phyloP scores from a whole-genome alignment of 768 basidiomycete species.

The Cystofilobasidium capitatum region DNA sequence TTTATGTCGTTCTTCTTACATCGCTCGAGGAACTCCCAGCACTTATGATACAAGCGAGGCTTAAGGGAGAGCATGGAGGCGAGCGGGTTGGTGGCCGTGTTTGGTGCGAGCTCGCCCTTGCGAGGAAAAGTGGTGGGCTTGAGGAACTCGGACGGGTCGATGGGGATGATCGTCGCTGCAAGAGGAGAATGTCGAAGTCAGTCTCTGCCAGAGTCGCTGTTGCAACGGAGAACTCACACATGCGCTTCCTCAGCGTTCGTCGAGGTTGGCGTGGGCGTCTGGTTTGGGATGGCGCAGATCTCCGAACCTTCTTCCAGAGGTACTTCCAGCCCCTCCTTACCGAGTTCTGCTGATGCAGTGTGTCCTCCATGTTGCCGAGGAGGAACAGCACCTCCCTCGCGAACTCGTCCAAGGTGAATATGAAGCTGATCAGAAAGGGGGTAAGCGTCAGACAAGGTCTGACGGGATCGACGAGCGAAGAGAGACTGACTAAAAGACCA shows the following conservation, averaged over 20 bases:
- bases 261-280: background rate
- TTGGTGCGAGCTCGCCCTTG: constrained; percentile 68
- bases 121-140: constrained; percentile 61
- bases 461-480: background rate
- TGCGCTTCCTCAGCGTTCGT: constrained; percentile 34
- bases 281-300: background rate
- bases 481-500: constrained; percentile 77
- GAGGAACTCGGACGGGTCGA: constrained; percentile 40
- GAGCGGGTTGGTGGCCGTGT: constrained; percentile 72
- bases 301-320: background rate
- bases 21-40: constrained; percentile 63
- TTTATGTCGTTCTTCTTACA: constrained; percentile 66
- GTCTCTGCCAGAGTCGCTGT: background rate
- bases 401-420: constrained; percentile 94
- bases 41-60: constrained; percentile 55
- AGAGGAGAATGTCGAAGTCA: background rate
- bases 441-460: background rate
- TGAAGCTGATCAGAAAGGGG: constrained; percentile 55
- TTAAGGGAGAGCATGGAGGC: constrained; percentile 51
- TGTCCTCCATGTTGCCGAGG: constrained; percentile 69
- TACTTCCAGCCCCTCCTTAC: background rate
- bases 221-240: constrained; percentile 31
- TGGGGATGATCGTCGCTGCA: constrained; percentile 37
- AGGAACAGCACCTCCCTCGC: constrained; percentile 70
- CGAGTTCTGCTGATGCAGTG: constrained; percentile 36